phyloP scores from a whole-genome alignment of 768 basidiomycete genomes.

The Rhizopogon vulgaris region DNA sequence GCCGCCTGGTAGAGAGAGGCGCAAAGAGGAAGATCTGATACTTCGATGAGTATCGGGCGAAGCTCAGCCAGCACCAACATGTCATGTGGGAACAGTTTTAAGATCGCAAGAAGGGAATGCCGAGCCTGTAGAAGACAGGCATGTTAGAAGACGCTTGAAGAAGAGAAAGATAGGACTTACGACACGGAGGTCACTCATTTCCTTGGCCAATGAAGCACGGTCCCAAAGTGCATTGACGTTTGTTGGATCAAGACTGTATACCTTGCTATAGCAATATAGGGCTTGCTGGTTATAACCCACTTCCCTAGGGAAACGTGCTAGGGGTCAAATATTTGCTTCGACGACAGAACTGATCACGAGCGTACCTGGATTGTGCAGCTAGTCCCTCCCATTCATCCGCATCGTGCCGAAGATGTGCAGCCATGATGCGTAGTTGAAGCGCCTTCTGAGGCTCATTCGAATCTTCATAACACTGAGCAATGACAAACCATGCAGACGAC shows the following conservation, averaged over 20 bases:
- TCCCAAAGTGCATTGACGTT: slow-evolving; percentile 91
- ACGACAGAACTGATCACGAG: not conserved
- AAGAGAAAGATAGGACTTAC: slow-evolving; percentile 31
- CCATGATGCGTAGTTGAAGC: slow-evolving; percentile 82
- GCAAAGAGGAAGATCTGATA: slow-evolving; percentile 60
- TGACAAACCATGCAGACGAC: slow-evolving; percentile 76
- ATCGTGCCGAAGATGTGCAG: slow-evolving; percentile 79
- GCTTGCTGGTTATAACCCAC: slow-evolving; percentile 78
- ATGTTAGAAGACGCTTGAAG: not conserved
- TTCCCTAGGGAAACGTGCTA: slow-evolving; percentile 31
- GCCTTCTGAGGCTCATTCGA: slow-evolving; percentile 62
- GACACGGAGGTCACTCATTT: slow-evolving; percentile 62
- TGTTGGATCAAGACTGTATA: slow-evolving; percentile 67
- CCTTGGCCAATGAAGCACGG: slow-evolving; percentile 73
- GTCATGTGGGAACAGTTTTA: slow-evolving; percentile 73
- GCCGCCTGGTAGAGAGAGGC: slow-evolving; percentile 66
- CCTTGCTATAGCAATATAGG: slow-evolving; percentile 86
- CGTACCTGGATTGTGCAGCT: slow-evolving; percentile 66
- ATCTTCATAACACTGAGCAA: slow-evolving; percentile 80
- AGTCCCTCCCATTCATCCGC: slow-evolving; percentile 85
- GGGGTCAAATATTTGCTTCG: not conserved
- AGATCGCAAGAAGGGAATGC: slow-evolving; percentile 36
- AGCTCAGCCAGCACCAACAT: slow-evolving; percentile 74
- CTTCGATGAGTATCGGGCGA: slow-evolving; percentile 65
- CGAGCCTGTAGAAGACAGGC: slow-evolving; percentile 13